Percentiles rank a stretch among this genome's conserved stretches.
These are phyloP conservation scores for Prunus dulcis DNA, from an alignment of 306 rosid genomes.

Conservation along the genomic window DNA sequence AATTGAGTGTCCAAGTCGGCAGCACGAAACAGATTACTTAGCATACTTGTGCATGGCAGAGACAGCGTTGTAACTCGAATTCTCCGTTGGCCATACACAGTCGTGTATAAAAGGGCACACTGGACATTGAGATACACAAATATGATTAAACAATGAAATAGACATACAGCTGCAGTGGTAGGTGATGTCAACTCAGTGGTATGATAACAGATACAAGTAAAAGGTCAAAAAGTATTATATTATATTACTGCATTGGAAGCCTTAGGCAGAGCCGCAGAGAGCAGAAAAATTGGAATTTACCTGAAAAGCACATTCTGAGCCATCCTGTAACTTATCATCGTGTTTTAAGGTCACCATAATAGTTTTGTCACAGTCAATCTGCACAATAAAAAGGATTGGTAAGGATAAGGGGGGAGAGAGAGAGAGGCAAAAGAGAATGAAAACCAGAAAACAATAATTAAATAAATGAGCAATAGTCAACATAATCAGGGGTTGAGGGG, in stretches of 20 bases:
- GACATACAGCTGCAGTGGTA: neutral
- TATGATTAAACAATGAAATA: neutral
- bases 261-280: slow-evolving; percentile 1
- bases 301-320: slow-evolving; percentile 97
- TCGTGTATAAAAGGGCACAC: slow-evolving; percentile 99
- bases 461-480: neutral
- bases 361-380: slow-evolving; percentile 98
- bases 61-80: slow-evolving; percentile 86
- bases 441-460: neutral
- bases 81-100: slow-evolving; percentile 88
- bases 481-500: neutral
- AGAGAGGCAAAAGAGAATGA: slow-evolving; percentile 1
- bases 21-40: slow-evolving; percentile 89
- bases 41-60: slow-evolving; percentile 94
- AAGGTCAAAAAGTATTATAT: slow-evolving; percentile 6
- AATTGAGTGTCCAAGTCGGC: slow-evolving; percentile 97
- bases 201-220: slow-evolving; percentile 2
- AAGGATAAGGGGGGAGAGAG: neutral
- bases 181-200: neutral
- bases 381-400: slow-evolving; percentile 15
- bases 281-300: slow-evolving; percentile 40
- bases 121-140: slow-evolving; percentile 17
- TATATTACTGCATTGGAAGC: slow-evolving; percentile 11
- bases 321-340: slow-evolving; percentile 96
- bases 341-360: slow-evolving; percentile 88